Base-by-base conservation (phyloP, 2,329 filamentous ascomycete genomes). In the Grosmannia clavigera region DNA sequence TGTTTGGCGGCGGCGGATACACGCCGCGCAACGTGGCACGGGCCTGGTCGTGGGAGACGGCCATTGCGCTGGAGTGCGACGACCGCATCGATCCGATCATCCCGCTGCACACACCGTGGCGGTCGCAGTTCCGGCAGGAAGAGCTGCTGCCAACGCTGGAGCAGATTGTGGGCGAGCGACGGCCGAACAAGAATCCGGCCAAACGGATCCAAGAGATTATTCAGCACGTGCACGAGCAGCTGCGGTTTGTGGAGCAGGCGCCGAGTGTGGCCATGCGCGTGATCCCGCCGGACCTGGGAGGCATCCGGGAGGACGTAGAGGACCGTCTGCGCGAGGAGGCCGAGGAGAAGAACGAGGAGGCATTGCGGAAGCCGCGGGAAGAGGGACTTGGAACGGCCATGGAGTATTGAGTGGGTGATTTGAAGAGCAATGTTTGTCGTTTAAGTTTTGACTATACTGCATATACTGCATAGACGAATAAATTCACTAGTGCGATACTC, bases 11-110 rank as follows among this genome's bases (percentile, higher is more conserved):
- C 48, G 94, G 94, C 60, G 94, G 94, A 33, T 99, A 99, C 74
- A 99, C 94, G 16, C 92, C 94, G 5, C 84, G 92, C 65, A 99
- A 99, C 68, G 94, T 99, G 7, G 94, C 94, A 51, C 87, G 94
- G 59, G 91, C 92, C 35, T 99, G 94, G 94, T 90, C 92, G 29
- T 92, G 95, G 73, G 94, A 99, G 75, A 99, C 94, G 14, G 88
- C 88, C 62, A 90, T 97, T 66, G 90, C 90, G 62, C 88, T 95
- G 64, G 85, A 86, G 65, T 85, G 84, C 61, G 80, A 87, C 62
- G 79, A 87, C 64, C 81, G 82, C 61, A 86, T 96, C 64, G 76
- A 79, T 70, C 81, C 87, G 22, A 80, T 83, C 14, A 86, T 97
- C 33, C 92, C 94, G 0, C 74, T 82, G 43, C 85, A 95, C 67